Base-by-base conservation (phyloP, 768 basidiomycete genomes). In the Xanthoconium purpureum region DNA sequence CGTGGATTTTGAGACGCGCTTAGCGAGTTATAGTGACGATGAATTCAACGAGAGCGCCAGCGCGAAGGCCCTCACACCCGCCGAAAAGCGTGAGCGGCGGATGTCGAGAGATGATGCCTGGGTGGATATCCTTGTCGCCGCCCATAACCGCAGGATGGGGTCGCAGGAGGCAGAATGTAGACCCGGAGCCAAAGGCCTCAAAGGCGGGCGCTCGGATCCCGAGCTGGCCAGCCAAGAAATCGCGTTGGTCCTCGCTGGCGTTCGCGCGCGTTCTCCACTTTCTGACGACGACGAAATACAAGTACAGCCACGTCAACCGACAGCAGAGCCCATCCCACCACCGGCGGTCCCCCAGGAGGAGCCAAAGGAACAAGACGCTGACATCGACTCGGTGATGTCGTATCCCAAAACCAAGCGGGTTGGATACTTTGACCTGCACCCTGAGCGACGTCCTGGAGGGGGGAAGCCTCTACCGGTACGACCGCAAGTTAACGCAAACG, bases 121-220 rank as follows among this genome's bases (percentile, higher is more conserved):
- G 90, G 89, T 93, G 40, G 91, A 93, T 71, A 93, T 93, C 40
- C 73, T 92, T 11, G 89, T 93, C 3, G 84, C 83, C 43, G 80
- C 68, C 14, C 81, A 80, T 60, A 69, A 62, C 36, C 73, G 84
- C 40, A 71, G 84, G 40, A 69, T 86, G 66, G 78, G 67, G 1
- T 80, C 77, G 8, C 86, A 87, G 66, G 86, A 86, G 47, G 82
- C 74, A 5, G 77, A 78, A 37, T 56, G 55, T 14, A 56, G 60
- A 35, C 64, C 53, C 61, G 74, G 57, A 52, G 73, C 55, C 38
- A 70, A 61, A 53, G 63, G 61, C 1, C 56, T 71, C 15, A 73
- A 72, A 61, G 76, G 66, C 52, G 74, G 68, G 37, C 73, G 74
- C 63, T 75, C 66, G 12, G 89, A 91, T 62, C 88, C 89, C 0